phyloP scores from a whole-genome alignment of 768 basidiomycete genomes.

The Ramaria rubella region DNA sequence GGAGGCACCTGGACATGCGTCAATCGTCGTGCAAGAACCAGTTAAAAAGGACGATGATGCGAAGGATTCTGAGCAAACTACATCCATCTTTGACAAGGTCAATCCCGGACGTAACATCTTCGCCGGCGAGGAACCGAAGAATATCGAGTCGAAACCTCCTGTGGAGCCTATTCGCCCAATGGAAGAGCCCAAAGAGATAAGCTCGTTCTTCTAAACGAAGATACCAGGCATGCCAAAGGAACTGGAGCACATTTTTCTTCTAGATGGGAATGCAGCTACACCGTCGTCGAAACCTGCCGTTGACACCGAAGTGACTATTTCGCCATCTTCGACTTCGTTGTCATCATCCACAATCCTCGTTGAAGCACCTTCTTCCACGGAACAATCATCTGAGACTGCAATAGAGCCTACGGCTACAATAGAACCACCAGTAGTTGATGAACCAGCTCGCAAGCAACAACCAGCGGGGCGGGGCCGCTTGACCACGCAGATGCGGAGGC shows the following conservation, averaged over 20 bases:
- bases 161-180: constrained; percentile 15
- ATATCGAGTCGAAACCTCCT: constrained; percentile 39
- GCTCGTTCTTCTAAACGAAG: constrained; percentile 21
- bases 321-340: background rate
- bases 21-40: constrained; percentile 48
- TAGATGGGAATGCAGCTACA: background rate
- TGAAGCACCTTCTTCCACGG: background rate
- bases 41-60: constrained; percentile 19
- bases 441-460: too few relatives aligned
- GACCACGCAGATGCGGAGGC: constrained; percentile 29
- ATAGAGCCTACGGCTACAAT: background rate
- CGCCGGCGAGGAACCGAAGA: constrained; percentile 40
- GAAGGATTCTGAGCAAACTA: constrained; percentile 27
- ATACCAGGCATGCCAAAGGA: background rate
- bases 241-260: constrained; percentile 7
- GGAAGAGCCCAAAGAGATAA: constrained; percentile 32
- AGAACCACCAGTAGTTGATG: background rate
- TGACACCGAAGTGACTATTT: background rate
- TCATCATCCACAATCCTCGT: background rate
- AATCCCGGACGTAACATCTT: constrained; percentile 78
- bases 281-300: constrained; percentile 1
- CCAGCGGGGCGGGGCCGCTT: too few relatives aligned
- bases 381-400: background rate
- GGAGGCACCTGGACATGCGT: constrained; percentile 45
- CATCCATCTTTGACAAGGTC: constrained; percentile 42